Evolutionary conservation across 1,284 basidiomycete genomes (phyloP), one percentile per base, ranked within the genome.

Genomic region (Thelephora terrestris): DNA sequence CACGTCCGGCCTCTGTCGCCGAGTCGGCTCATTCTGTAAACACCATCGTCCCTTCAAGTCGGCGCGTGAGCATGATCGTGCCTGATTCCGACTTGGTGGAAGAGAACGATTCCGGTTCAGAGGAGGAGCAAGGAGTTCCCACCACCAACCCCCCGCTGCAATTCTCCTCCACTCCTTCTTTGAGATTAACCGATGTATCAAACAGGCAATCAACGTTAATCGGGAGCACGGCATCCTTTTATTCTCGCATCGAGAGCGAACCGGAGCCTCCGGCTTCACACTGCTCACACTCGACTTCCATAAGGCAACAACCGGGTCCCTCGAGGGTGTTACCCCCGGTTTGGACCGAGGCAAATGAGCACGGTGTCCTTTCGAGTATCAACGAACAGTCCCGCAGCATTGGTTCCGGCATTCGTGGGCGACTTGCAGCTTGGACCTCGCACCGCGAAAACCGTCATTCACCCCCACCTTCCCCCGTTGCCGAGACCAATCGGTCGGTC

Each of bases 1-100:
- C 84, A 25, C 71, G 83, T 16, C 83, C 85, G 4, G 81, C 82
- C 23, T 87, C 85, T 7, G 75, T 81, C 63, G 82, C 81, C 5
- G 83, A 85, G 50, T 84, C 81, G 0, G 65, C 85, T 48, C 81
- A 83, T 47, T 85, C 82, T 6, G 79, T 71, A 10, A 73, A 80
- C 57, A 86, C 84, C 18, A 66, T 86, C 47, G 76, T 83, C 3
- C 80, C 60, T 9, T 66, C 70, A 21, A 77, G 73, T 60, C 80
- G 76, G 60, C 74, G 85, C 20, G 63, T 81, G 43, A 87, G 85
- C 59, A 77, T 81, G 4, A 66, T 85, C 32, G 67, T 84, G 45
- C 74, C 73, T 5, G 84, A 85, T 55, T 71, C 75, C 18, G 80
- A 83, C 51, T 81, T 79, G 59, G 56, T 58, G 5, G 67, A 68